Base-by-base conservation (phyloP, 257 asterid species). In the Solanum bukasovii region DNA sequence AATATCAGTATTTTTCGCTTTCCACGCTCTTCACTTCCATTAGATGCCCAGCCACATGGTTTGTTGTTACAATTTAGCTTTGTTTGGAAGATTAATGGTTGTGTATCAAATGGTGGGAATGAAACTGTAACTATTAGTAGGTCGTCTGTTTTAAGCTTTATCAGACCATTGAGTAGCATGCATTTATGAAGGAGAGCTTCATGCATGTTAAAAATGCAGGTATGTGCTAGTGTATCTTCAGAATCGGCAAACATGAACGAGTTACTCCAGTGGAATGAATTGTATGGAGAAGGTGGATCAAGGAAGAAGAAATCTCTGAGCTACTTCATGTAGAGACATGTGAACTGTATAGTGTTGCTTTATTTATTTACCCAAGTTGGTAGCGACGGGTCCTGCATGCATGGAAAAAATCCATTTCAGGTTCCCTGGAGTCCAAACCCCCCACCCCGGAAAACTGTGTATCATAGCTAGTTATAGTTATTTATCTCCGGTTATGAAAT, bases 251-350 rank as follows among this genome's bases (percentile, higher is more conserved):
- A 93, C 67, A 93, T 93, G 95, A 93, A 88, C 12, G 95, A 92
- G 88, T 93, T 93, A 29, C 90, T 88, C 75, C 94, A 93, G 20
- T 93, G 95, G 95, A 92, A 93, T 73, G 94, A 92, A 81, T 91
- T 91, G 37, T 91, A 93, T 52, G 95, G 93, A 59, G 95, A 93
- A 89, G 94, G 94, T 37, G 93, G 95, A 38, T 93, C 95, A 16
- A 90, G 93, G 87, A 90, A 88, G 90, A 93, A 93, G 89, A 90
- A 82, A 84, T 90, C 92, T 10, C 91, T 93, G 40, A 91, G 93
- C 91, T 93, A 92, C 88, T 93, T 93, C 91, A 90, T 93, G 94
- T 91, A 91, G 92, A 79, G 90, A 59, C 44, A 40, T 75, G 63
- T 40, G 59, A 83, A 85, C 3, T 89, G 91, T 83, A 83, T 89